Percentiles rank a stretch among this genome's conserved stretches.
Conservation (phyloP, 2,329 filamentous ascomycete species). For the Mycosphaerella sp. region DNA sequence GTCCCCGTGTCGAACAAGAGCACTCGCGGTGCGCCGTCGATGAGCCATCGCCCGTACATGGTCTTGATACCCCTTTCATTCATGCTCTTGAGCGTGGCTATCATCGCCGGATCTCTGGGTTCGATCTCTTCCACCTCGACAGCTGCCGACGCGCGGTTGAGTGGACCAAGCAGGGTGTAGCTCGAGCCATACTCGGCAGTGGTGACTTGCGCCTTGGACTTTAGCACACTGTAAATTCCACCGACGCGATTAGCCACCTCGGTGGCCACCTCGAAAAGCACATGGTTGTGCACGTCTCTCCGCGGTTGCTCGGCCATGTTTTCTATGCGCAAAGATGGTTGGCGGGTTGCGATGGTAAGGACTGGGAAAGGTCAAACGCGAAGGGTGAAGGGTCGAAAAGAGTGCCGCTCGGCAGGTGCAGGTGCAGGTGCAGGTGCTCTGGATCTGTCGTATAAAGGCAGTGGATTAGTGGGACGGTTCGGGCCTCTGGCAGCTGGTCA, state of each 20-base stretch:
- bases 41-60: slow-evolving; percentile 93
- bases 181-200: slow-evolving; percentile 97
- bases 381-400: not conserved
- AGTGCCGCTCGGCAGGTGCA: not conserved
- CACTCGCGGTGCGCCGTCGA: slow-evolving; percentile 90
- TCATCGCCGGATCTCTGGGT: slow-evolving; percentile 71
- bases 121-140: slow-evolving; percentile 94
- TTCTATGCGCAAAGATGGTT: slow-evolving; percentile 5
- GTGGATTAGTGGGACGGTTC: slow-evolving; percentile 1
- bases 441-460: too few relatives aligned
- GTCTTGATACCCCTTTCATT: slow-evolving; percentile 82
- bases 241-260: slow-evolving; percentile 98
- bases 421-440: not conserved
- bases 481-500: not conserved
- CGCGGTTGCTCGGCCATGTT: slow-evolving; percentile 35
- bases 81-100: slow-evolving; percentile 85
- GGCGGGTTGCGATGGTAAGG: slow-evolving; percentile 5
- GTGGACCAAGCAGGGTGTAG: slow-evolving; percentile 90
- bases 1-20: slow-evolving; percentile 92
- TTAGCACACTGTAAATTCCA: slow-evolving; percentile 98
- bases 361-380: not conserved
- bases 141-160: slow-evolving; percentile 88
- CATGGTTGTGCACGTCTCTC: slow-evolving; percentile 84
- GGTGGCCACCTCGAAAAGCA: slow-evolving; percentile 93
- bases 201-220: slow-evolving; percentile 96